Conservation (phyloP, 805 yeast genomes). For the Myxozyma neotropica region DNA sequence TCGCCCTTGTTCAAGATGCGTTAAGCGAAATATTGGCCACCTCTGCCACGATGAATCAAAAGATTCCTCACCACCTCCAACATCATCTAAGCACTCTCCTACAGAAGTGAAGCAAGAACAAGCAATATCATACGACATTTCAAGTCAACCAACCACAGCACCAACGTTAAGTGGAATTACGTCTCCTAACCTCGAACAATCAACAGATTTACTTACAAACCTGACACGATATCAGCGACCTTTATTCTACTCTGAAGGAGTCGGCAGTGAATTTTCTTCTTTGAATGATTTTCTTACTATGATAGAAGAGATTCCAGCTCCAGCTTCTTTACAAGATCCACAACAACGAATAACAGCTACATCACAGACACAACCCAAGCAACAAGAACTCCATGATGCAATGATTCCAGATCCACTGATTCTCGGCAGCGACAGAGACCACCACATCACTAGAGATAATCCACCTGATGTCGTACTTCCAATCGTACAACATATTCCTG, state of each 20-base stretch:
- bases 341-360: neutral
- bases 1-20: conserved; percentile 78
- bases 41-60: conserved; percentile 69
- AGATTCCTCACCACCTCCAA: neutral
- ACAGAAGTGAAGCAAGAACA: neutral
- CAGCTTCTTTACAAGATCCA: neutral
- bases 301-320: conserved; percentile 62
- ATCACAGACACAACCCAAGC: neutral
- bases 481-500: neutral
- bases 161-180: neutral
- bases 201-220: conserved; percentile 1
- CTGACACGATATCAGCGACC: conserved; percentile 48
- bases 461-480: conserved; percentile 7
- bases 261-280: conserved; percentile 85
- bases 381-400: neutral
- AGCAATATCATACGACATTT: neutral
- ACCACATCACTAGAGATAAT: neutral
- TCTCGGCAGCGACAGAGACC: neutral
- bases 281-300: conserved; percentile 84
- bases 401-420: neutral
- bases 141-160: too few relatives aligned
- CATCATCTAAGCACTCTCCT: neutral
- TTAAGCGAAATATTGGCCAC: conserved; percentile 85
- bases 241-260: conserved; percentile 79
- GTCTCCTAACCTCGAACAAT: neutral